Conservation (phyloP, 2,329 filamentous ascomycete genomes). For the Beauveria varroae region DNA sequence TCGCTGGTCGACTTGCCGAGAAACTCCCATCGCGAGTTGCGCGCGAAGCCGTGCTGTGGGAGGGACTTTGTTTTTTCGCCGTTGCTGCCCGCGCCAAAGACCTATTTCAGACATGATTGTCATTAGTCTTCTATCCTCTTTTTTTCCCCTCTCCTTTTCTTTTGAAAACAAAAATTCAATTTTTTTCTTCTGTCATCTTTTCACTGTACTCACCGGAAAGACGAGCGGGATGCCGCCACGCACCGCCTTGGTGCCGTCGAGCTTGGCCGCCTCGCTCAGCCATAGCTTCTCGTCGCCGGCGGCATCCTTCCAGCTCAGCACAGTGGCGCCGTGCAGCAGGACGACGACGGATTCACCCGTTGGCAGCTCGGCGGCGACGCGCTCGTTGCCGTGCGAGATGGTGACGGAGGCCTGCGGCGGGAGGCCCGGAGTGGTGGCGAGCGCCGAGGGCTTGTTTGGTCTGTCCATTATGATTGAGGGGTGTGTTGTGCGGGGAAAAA, state of each 20-base stretch:
- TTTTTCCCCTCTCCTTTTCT: too few relatives aligned
- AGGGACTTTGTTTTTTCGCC: conserved; percentile 72
- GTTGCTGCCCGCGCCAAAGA: conserved; percentile 76
- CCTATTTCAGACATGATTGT: conserved; percentile 35
- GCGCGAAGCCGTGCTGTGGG: conserved; percentile 91
- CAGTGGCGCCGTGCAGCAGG: conserved; percentile 84
- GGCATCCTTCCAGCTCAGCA: conserved; percentile 86
- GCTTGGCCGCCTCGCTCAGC: conserved; percentile 68
- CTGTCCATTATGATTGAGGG: conserved; percentile 62
- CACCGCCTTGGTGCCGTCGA: conserved; percentile 85
- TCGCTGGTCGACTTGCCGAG: conserved; percentile 67
- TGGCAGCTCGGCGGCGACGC: conserved; percentile 72
- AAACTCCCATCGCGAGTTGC: conserved; percentile 86
- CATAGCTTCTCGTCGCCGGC: conserved; percentile 77
- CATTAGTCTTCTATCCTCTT: too few relatives aligned
- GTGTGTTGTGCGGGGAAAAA: background rate
- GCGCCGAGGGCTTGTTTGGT: conserved; percentile 71
- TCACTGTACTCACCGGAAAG: conserved; percentile 62
- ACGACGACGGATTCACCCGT: conserved; percentile 82
- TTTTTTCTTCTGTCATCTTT: too few relatives aligned
- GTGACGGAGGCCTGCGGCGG: conserved; percentile 71
- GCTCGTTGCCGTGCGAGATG: conserved; percentile 62
- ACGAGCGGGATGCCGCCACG: conserved; percentile 88
- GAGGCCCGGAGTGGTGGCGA: conserved; percentile 65
- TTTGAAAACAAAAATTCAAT: too few relatives aligned